Conservation (phyloP, 2,329 filamentous ascomycete species). For the Nothophaeocryptopus gaeumannii region DNA sequence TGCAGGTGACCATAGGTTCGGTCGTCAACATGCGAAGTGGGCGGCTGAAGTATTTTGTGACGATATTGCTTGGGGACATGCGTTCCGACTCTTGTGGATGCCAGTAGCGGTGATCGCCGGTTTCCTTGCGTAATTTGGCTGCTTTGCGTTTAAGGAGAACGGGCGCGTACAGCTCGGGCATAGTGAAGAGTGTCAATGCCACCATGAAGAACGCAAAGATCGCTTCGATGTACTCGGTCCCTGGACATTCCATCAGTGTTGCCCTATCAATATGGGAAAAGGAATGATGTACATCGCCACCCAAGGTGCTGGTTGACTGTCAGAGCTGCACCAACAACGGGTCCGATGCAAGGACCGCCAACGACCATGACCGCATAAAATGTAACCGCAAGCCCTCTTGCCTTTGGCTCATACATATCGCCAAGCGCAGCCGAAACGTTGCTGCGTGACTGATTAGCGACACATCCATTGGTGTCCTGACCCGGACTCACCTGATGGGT, state of each 20-base stretch:
- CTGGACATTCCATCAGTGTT: slow-evolving; percentile 24
- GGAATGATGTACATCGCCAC: slow-evolving; percentile 14
- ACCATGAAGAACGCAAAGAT: slow-evolving; percentile 39
- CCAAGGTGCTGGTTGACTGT: slow-evolving; percentile 39
- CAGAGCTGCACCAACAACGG: slow-evolving; percentile 43
- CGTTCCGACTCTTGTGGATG: slow-evolving; percentile 48
- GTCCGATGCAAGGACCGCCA: slow-evolving; percentile 40
- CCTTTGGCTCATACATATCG: slow-evolving; percentile 42
- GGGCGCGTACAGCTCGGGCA: slow-evolving; percentile 43
- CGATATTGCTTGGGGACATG: slow-evolving; percentile 40
- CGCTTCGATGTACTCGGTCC: slow-evolving; percentile 40
- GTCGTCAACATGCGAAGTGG: slow-evolving; percentile 47
- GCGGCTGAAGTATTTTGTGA: slow-evolving; percentile 45
- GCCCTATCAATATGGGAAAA: background rate
- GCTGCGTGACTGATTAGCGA: slow-evolving; percentile 32
- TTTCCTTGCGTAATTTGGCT: slow-evolving; percentile 37
- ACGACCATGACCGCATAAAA: slow-evolving; percentile 43
- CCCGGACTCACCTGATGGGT: slow-evolving; percentile 33
- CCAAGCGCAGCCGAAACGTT: slow-evolving; percentile 46
- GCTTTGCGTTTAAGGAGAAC: slow-evolving; percentile 43
- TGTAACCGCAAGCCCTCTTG: slow-evolving; percentile 40
- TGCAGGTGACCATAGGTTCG: slow-evolving; percentile 47
- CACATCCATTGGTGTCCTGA: background rate
- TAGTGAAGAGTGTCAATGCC: slow-evolving; percentile 30
- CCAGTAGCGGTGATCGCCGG: slow-evolving; percentile 40